Percentiles rank a stretch among this genome's conserved stretches.
These are phyloP conservation scores for Blastocystis sp. DNA, from an alignment of 352 stramenopile genomes.

Conservation along the genomic window DNA sequence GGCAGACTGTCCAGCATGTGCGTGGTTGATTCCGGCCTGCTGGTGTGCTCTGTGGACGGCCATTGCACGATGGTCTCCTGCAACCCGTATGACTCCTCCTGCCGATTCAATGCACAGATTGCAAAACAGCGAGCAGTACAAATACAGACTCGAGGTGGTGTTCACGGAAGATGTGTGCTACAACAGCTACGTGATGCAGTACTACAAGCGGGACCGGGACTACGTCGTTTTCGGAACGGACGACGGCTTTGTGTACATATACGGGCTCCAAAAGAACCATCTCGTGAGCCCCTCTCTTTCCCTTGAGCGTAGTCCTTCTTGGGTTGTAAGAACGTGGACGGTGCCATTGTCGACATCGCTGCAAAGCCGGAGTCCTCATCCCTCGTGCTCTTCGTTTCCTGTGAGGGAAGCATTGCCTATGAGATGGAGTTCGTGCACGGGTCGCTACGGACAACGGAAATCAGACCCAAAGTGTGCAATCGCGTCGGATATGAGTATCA, in stretches of 20 bases:
- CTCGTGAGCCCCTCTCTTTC: not conserved
- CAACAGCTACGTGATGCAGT: constrained; percentile 11
- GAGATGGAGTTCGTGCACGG: not conserved
- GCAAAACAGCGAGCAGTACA: constrained; percentile 12
- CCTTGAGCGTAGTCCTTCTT: not conserved
- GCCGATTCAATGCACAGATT: constrained; percentile 1
- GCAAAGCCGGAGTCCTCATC: not conserved
- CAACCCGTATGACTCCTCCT: not conserved
- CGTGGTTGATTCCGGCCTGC: not conserved
- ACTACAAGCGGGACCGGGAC: not conserved
- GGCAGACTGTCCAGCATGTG: not conserved
- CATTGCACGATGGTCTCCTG: not conserved
- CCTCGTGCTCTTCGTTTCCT: constrained; percentile 29
- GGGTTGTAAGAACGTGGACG: not conserved
- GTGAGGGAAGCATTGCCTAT: constrained; percentile 34
- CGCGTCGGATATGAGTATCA: not conserved
- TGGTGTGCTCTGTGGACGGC: not conserved
- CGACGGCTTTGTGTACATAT: constrained; percentile 35
- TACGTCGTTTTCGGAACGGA: constrained; percentile 54
- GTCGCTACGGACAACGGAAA: not conserved
- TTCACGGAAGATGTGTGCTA: not conserved
- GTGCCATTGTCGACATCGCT: not conserved
- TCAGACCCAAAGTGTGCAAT: not conserved
- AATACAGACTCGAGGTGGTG: not conserved
- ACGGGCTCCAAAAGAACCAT: not conserved